phyloP scores from a whole-genome alignment of 1,284 basidiomycete genomes.

The Singerocomus inundabilis region DNA sequence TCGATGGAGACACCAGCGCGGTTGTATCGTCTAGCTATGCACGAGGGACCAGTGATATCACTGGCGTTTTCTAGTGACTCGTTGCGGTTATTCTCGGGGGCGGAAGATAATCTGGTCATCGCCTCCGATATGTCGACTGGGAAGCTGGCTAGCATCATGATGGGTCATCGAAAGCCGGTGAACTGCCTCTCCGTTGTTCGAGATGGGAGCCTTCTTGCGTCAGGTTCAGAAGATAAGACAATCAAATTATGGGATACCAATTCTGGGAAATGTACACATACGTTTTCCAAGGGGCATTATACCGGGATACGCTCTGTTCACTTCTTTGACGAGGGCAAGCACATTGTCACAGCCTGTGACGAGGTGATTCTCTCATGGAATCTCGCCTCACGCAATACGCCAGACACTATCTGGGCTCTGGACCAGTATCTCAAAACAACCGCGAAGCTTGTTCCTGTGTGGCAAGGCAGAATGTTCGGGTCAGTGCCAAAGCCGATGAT shows the following conservation, averaged over 20 bases:
- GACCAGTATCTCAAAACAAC: background rate
- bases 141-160: constrained; percentile 16
- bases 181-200: constrained; percentile 21
- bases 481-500: constrained; percentile 15
- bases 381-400: constrained; percentile 4
- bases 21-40: constrained; percentile 10
- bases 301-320: constrained; percentile 14
- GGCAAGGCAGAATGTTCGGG: constrained; percentile 12
- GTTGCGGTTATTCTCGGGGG: constrained; percentile 16
- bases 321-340: constrained; percentile 19
- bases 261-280: constrained; percentile 16
- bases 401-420: constrained; percentile 7
- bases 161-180: constrained; percentile 20
- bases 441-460: background rate
- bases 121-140: constrained; percentile 21
- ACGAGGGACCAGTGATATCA: constrained; percentile 22
- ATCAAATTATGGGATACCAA: constrained; percentile 23
- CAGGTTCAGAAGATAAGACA: constrained; percentile 24
- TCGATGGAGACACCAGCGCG: constrained; percentile 10
- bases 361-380: constrained; percentile 13
- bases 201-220: constrained; percentile 11
- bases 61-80: constrained; percentile 20
- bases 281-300: constrained; percentile 18
- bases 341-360: constrained; percentile 12
- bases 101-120: constrained; percentile 23